Conservation (phyloP, 2,329 filamentous ascomycete genomes). For the Arthrinium phaeospermum region DNA sequence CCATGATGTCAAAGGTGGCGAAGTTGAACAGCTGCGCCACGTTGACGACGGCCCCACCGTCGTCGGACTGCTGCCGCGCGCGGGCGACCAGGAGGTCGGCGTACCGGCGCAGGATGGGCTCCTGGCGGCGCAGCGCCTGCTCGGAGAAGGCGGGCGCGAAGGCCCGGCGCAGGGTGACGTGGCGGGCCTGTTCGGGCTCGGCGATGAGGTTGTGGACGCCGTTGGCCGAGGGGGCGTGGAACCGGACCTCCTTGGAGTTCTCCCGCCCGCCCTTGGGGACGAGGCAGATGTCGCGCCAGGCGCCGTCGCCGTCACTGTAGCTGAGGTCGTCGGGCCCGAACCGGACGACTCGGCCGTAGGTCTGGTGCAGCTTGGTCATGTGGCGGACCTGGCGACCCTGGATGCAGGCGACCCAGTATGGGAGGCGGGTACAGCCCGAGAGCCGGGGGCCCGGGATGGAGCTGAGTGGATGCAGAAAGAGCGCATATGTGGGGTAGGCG, state of each 20-base stretch:
- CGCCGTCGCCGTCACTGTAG: constrained; percentile 26
- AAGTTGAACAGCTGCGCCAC: constrained; percentile 30
- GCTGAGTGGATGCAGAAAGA: not conserved
- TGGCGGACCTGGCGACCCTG: constrained; percentile 30
- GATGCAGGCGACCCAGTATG: constrained; percentile 31
- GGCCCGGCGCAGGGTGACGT: constrained; percentile 20
- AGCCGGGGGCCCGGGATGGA: not conserved
- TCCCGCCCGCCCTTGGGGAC: constrained; percentile 23
- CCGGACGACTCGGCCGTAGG: constrained; percentile 30
- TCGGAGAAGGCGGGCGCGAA: not conserved
- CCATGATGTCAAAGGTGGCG: constrained; percentile 32
- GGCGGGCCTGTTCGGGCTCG: constrained; percentile 26
- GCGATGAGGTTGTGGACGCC: constrained; percentile 28
- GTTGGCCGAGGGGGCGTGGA: not conserved
- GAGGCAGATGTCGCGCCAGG: constrained; percentile 32
- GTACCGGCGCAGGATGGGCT: constrained; percentile 37
- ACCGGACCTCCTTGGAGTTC: not conserved
- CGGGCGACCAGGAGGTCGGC: constrained; percentile 34
- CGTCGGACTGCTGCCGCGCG: constrained; percentile 2
- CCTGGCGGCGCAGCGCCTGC: constrained; percentile 40
- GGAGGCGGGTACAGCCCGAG: constrained; percentile 29
- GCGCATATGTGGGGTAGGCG: not conserved
- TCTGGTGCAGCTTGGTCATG: constrained; percentile 30
- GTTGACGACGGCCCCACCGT: constrained; percentile 25
- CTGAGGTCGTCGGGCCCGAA: constrained; percentile 31